phyloP scores from a whole-genome alignment of 352 stramenopile genomes.

The Phytopythium sindhum region DNA sequence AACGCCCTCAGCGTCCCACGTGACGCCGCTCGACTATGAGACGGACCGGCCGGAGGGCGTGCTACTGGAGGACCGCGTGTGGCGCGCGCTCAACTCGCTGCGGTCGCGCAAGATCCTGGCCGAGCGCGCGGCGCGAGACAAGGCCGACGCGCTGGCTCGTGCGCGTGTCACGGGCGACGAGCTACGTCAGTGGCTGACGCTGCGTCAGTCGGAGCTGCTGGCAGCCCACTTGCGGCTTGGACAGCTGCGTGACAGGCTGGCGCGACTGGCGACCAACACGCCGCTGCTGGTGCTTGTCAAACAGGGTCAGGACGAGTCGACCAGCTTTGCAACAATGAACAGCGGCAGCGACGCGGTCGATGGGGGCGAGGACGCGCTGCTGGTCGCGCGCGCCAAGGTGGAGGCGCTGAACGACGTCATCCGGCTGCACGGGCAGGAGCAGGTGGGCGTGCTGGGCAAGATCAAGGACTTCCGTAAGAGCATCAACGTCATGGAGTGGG shows the following conservation, averaged over 20 bases:
- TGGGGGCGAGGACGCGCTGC: constrained; percentile 48
- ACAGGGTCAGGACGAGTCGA: constrained; percentile 90
- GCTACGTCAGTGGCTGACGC: constrained; percentile 31
- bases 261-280: constrained; percentile 46
- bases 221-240: constrained; percentile 5
- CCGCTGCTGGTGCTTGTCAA: constrained; percentile 88
- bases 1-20: constrained; percentile 10
- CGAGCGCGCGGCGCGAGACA: constrained; percentile 48
- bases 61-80: constrained; percentile 62
- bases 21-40: constrained; percentile 73
- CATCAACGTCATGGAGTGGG: constrained; percentile 94
- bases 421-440: constrained; percentile 78
- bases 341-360: constrained; percentile 21
- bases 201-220: constrained; percentile 8
- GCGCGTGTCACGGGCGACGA: constrained; percentile 52
- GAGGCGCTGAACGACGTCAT: constrained; percentile 89
- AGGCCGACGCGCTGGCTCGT: constrained; percentile 49
- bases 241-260: constrained; percentile 23
- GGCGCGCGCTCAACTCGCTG: constrained; percentile 58
- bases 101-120: constrained; percentile 63
- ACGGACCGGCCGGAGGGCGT: constrained; percentile 60
- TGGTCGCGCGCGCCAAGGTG: constrained; percentile 78
- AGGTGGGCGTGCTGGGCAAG: constrained; percentile 78
- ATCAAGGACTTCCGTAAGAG: constrained; percentile 94
- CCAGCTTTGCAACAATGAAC: constrained; percentile 1